These are phyloP conservation scores for Kodamaea alishanica DNA, from an alignment of 1,139 yeast genomes.

Conservation along the genomic window DNA sequence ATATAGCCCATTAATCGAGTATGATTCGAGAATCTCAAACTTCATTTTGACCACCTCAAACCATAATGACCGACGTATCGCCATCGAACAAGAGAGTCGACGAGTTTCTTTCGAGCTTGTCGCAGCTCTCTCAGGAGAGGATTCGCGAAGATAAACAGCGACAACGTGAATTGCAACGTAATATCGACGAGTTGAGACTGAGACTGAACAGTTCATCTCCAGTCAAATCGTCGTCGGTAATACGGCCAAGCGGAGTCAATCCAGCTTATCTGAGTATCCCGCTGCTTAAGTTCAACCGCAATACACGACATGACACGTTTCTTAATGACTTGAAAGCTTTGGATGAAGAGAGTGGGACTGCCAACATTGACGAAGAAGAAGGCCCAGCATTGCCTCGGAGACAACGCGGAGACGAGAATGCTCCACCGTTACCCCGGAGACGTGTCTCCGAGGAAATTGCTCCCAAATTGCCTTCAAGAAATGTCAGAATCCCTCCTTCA, in stretches of 20 bases:
- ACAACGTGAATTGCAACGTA: constrained; percentile 29
- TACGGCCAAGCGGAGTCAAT: background rate
- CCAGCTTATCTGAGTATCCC: constrained; percentile 11
- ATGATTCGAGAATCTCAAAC: background rate
- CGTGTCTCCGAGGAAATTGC: constrained; percentile 7
- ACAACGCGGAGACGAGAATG: constrained; percentile 7
- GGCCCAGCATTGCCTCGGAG: constrained; percentile 9
- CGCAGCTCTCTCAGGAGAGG: constrained; percentile 32
- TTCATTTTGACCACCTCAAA: background rate
- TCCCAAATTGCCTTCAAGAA: background rate
- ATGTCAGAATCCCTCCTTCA: constrained; percentile 11
- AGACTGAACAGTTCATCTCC: constrained; percentile 27
- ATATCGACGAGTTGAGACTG: constrained; percentile 29
- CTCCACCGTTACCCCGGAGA: constrained; percentile 15
- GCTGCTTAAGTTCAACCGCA: constrained; percentile 21
- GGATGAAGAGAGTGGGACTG: constrained; percentile 12
- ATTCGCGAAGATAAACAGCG: constrained; percentile 31
- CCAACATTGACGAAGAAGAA: constrained; percentile 6
- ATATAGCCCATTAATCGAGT: background rate
- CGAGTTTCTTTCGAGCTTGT: constrained; percentile 32
- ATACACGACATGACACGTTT: constrained; percentile 4
- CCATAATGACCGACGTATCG: constrained; percentile 14
- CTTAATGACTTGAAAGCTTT: constrained; percentile 6
- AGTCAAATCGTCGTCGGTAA: constrained; percentile 7
- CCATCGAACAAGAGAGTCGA: constrained; percentile 32